phyloP scores from a whole-genome alignment of 2,329 filamentous ascomycete species.

The Epichloe uncinata region DNA sequence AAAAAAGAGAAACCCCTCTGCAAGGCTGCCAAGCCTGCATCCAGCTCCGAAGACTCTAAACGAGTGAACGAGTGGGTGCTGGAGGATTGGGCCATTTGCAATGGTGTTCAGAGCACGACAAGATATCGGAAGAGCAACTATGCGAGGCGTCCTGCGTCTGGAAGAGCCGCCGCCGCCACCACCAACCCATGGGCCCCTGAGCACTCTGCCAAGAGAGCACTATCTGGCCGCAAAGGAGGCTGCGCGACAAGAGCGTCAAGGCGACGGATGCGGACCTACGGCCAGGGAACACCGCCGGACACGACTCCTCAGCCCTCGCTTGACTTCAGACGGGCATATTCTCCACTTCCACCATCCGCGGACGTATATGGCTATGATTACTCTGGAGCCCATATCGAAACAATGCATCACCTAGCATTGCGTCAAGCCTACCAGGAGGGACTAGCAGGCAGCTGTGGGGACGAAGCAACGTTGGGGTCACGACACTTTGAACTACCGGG shows the following conservation, averaged over 20 bases:
- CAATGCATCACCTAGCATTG: background rate
- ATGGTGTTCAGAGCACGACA: conserved; percentile 78
- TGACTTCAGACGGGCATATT: background rate
- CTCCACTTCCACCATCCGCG: background rate
- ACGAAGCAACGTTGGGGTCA: background rate
- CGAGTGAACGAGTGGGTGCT: conserved; percentile 69
- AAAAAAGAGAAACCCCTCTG: conserved; percentile 23
- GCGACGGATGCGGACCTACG: conserved; percentile 12
- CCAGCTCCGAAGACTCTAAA: conserved; percentile 29
- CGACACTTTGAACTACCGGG: background rate
- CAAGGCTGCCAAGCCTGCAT: conserved; percentile 13
- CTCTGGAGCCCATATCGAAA: background rate
- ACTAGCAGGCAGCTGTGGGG: background rate
- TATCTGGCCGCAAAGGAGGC: conserved; percentile 22
- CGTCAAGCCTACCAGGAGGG: conserved; percentile 1
- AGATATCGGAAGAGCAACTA: conserved; percentile 48
- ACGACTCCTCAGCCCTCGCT: background rate
- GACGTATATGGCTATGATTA: background rate
- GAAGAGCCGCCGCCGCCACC: conserved; percentile 4
- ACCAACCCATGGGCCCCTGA: conserved; percentile 11
- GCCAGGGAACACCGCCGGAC: conserved; percentile 5
- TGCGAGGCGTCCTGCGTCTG: conserved; percentile 11
- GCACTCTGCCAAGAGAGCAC: conserved; percentile 17
- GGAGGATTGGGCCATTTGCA: conserved; percentile 50
- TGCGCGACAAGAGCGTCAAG: conserved; percentile 16